phyloP scores from a whole-genome alignment of 2,329 filamentous ascomycete genomes.

The Diaporthe aspalathi region DNA sequence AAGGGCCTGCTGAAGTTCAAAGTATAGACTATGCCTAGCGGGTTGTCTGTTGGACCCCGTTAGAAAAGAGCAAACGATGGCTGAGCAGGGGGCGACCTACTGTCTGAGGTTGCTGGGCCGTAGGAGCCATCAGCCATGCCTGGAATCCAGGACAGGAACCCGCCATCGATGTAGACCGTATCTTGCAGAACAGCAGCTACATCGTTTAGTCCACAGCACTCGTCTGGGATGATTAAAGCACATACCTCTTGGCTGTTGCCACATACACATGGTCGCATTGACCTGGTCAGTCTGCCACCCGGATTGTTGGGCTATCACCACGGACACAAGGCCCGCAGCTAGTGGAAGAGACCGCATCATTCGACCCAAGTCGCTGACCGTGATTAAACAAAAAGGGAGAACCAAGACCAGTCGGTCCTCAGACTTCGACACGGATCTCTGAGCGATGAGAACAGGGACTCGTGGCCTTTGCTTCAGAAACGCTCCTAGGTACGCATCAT shows the following conservation, averaged over 20 bases:
- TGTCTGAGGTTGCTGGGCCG: constrained; percentile 48
- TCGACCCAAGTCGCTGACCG: constrained; percentile 46
- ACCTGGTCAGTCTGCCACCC: constrained; percentile 64
- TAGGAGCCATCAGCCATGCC: constrained; percentile 58
- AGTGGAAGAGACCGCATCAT: constrained; percentile 46
- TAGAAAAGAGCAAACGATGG: background rate
- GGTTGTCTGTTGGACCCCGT: constrained; percentile 57
- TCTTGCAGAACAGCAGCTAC: constrained; percentile 69
- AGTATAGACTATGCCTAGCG: constrained; percentile 63
- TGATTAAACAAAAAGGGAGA: constrained; percentile 22
- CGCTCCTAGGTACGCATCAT: constrained; percentile 13
- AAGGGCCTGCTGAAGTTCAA: constrained; percentile 71
- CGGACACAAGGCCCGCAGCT: constrained; percentile 44
- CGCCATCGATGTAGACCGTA: constrained; percentile 75
- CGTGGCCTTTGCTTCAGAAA: background rate
- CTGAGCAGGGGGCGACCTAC: constrained; percentile 51
- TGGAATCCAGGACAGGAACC: constrained; percentile 64
- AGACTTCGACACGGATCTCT: constrained; percentile 5
- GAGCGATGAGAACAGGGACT: background rate
- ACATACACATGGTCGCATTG: constrained; percentile 70
- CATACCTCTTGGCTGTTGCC: constrained; percentile 61
- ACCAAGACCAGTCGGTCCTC: constrained; percentile 23
- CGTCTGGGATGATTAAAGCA: background rate
- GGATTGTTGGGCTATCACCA: constrained; percentile 55
- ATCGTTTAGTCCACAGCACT: constrained; percentile 41